Evolutionary conservation across 495 filamentous ascomycete genomes (phyloP), one percentile per base, ranked within the genome.

Genomic region (Xanthoparmelia taractica): DNA sequence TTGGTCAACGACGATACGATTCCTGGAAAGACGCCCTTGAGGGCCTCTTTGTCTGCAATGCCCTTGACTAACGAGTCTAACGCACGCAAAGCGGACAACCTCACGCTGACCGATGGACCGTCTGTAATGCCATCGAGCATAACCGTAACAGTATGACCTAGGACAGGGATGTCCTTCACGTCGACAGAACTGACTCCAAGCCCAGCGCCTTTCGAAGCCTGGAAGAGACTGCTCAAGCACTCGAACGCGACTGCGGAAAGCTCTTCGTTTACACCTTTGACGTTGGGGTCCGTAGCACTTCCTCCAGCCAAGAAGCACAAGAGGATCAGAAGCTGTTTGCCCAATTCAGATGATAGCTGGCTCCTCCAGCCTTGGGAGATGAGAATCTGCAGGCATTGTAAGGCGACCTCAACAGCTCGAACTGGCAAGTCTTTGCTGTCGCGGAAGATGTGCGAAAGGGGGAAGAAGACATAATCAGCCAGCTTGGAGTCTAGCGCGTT

Each of bases 381-480:
- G 25, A 97, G 77, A 31, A 90, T 77, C 13, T 80, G 74, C 40
- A 97, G 75, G 64, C 88, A 91, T 63, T 84, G 81, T 23, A 97
- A 80, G 40, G 85, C 82, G 31, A 87, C 68, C 73, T 99, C 94
- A 6, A 93, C 72, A 29, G 88, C 84, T 38, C 82, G 82, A 36
- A 88, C 81, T 8, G 95, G 83, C 38, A 92, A 79, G 36, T 79
- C 78, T 65, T 91, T 84, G 58, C 86, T 86, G 58, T 85, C 80
- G 61, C 89, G 86, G 66, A 99, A 87, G 57, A 97, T 84, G 65
- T 95, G 88, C 3, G 89, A 90, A 0, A 99, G 76, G 0, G 94
- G 94, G 67, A 96, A 94, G 79, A 97, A 97, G 67, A 88, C 83
- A 77, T 96, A 99, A 72, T 97, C 91, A 11, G 92, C 94, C 33